Evolutionary conservation across 805 yeast species (phyloP).

Genomic region (Sugiyamaella lignohabitans): DNA sequence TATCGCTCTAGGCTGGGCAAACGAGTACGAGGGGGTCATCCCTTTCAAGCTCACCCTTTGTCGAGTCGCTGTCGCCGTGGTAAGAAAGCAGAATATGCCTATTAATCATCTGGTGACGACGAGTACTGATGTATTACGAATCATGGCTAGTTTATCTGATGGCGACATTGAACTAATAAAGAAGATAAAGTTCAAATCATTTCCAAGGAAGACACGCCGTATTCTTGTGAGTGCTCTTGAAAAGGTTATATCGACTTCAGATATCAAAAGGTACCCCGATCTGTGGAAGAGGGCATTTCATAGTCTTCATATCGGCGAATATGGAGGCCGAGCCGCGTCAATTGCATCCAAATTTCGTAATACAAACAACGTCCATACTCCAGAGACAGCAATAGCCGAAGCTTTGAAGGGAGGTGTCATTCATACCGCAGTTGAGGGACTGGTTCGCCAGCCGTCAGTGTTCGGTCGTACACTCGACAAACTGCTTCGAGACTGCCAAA

Average conservation of each 20-base stretch:
- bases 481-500: neutral
- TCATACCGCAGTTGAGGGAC: neutral
- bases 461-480: neutral
- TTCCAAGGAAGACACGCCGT: conserved; percentile 4
- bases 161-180: conserved; percentile 7
- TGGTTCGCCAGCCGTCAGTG: neutral
- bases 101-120: conserved; percentile 3
- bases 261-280: conserved; percentile 2
- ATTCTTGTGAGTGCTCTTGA: conserved; percentile 6
- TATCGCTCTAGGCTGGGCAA: conserved; percentile 2
- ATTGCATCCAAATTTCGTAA: conserved; percentile 6
- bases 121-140: conserved; percentile 6
- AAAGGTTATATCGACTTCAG: conserved; percentile 3
- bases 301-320: conserved; percentile 10
- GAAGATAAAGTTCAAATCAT: conserved; percentile 8
- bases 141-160: conserved; percentile 8
- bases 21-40: conserved; percentile 6
- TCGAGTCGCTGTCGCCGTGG: conserved; percentile 1
- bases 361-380: neutral
- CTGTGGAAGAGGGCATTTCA: conserved; percentile 12
- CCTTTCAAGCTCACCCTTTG: conserved; percentile 7
- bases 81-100: neutral
- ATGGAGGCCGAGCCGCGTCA: conserved; percentile 4
- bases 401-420: neutral
- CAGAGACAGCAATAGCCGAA: neutral